Conservation (phyloP, 192 early-diverging fungal species). For the Backusella australiensis region DNA sequence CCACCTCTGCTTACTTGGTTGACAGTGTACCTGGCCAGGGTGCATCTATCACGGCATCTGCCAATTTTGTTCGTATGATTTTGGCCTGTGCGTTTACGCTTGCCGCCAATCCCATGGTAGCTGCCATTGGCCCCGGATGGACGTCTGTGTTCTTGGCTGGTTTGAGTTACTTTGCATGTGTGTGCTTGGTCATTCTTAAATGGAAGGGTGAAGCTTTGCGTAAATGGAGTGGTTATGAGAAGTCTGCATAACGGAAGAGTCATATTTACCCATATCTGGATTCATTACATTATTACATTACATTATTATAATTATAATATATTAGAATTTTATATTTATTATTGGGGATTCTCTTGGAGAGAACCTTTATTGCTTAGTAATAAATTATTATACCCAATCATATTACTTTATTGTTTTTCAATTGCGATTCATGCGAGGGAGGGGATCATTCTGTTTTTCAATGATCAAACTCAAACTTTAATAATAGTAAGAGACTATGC, state of each 20-base stretch:
- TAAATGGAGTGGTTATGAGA: slow-evolving; percentile 10
- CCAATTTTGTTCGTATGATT: slow-evolving; percentile 41
- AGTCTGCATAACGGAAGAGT: background rate
- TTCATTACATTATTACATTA: background rate
- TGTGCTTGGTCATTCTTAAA: slow-evolving; percentile 38
- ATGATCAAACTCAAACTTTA: too few relatives aligned
- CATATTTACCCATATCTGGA: background rate
- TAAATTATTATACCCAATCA: too few relatives aligned
- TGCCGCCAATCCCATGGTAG: slow-evolving; percentile 39
- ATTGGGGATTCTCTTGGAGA: too few relatives aligned
- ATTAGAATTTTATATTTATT: background rate
- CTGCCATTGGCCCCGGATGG: slow-evolving; percentile 38
- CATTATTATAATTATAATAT: background rate
- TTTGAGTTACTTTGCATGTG: slow-evolving; percentile 36
- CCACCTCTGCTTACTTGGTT: slow-evolving; percentile 40
- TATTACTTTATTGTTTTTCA: too few relatives aligned
- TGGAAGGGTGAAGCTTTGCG: slow-evolving; percentile 39
- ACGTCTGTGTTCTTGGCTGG: slow-evolving; percentile 39
- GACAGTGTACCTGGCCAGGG: slow-evolving; percentile 45
- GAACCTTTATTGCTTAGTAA: too few relatives aligned
- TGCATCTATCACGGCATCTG: slow-evolving; percentile 44
- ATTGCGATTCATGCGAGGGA: too few relatives aligned
- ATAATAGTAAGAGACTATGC: too few relatives aligned
- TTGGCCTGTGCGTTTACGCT: slow-evolving; percentile 41
- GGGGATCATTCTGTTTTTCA: too few relatives aligned